These are phyloP conservation scores for Lipomyces lipofer DNA, from an alignment of 805 yeast species.

Conservation along the genomic window DNA sequence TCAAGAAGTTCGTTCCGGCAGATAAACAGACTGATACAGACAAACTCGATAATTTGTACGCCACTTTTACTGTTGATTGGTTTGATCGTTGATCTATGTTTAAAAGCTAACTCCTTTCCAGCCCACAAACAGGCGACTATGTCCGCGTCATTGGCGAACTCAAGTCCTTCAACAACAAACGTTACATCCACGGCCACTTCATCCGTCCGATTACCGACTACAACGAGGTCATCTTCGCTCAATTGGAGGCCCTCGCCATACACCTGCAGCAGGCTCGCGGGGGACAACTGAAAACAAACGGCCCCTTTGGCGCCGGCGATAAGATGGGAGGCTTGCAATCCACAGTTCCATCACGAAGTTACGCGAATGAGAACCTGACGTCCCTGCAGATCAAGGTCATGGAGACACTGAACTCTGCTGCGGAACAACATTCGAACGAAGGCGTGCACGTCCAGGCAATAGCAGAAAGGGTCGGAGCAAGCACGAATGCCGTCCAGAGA, in stretches of 20 bases:
- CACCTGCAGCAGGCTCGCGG: constrained; percentile 16
- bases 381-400: constrained; percentile 22
- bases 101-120: background rate
- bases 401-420: constrained; percentile 9
- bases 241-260: constrained; percentile 49
- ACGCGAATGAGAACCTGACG: constrained; percentile 22
- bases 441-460: constrained; percentile 25
- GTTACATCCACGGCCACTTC: constrained; percentile 51
- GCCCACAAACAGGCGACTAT: constrained; percentile 42
- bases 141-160: constrained; percentile 52
- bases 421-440: constrained; percentile 17
- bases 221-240: constrained; percentile 63
- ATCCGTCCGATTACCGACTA: constrained; percentile 54
- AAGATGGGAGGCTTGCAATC: constrained; percentile 1
- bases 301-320: background rate
- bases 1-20: constrained; percentile 53
- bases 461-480: constrained; percentile 11
- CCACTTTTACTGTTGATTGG: background rate
- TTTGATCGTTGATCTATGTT: background rate
- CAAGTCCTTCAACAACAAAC: constrained; percentile 52
- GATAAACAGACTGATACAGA: constrained; percentile 29
- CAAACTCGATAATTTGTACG: background rate
- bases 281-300: background rate
- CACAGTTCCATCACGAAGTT: background rate
- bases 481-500: background rate